Conservation (phyloP, 139 green algal species). For the Bryopsis sp. region DNA sequence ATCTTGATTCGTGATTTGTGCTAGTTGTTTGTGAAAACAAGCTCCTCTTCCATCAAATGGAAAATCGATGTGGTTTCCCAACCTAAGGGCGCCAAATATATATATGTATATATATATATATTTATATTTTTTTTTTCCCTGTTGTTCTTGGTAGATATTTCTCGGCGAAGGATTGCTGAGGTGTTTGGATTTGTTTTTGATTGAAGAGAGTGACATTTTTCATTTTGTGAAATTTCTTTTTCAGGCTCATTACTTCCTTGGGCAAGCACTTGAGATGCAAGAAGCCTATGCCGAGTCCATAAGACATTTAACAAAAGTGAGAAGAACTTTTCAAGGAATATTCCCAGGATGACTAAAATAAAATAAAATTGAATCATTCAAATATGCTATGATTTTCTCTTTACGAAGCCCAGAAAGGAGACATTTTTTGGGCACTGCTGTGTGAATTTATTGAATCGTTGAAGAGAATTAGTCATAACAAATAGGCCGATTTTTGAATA, state of each 20-base stretch:
- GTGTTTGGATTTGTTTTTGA: not conserved
- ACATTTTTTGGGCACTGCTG: not conserved
- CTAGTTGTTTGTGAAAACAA: too few relatives aligned
- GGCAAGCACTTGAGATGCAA: constrained; percentile 25
- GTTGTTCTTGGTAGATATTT: not conserved
- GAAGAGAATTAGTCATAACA: not conserved
- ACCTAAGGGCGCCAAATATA: not conserved
- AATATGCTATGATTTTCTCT: not conserved
- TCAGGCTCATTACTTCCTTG: constrained; percentile 48
- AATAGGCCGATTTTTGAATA: not conserved
- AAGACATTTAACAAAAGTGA: constrained; percentile 29
- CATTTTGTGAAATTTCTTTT: too few relatives aligned
- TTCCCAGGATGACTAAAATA: not conserved
- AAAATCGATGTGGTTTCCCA: not conserved
- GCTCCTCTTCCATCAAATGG: too few relatives aligned
- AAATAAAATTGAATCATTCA: too few relatives aligned
- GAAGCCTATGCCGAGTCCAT: constrained; percentile 17
- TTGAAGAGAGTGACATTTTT: too few relatives aligned
- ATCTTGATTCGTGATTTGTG: too few relatives aligned
- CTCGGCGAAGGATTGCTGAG: not conserved
- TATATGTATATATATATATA: not conserved
- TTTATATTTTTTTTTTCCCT: not conserved
- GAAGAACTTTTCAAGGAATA: not conserved
- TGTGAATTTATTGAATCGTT: constrained; percentile 3
- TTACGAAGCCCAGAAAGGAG: not conserved